phyloP scores from a whole-genome alignment of 1,139 yeast genomes.

The Yamadazyma trypodendri region DNA sequence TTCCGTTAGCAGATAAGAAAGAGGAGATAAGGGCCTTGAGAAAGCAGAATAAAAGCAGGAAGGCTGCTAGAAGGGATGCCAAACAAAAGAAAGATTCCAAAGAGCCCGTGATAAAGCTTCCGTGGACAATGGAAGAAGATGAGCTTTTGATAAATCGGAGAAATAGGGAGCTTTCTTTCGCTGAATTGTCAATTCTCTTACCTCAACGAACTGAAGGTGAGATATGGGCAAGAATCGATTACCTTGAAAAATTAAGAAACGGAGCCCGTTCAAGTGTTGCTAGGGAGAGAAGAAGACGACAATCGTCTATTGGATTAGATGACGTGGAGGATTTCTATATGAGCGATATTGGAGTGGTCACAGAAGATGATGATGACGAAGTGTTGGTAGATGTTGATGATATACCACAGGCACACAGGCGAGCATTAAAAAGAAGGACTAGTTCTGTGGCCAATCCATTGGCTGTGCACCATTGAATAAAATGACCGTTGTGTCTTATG shows the following conservation, averaged over 20 bases:
- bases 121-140: conserved; percentile 71
- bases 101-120: conserved; percentile 36
- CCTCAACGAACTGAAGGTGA: conserved; percentile 77
- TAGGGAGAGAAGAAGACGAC: conserved; percentile 36
- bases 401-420: conserved; percentile 22
- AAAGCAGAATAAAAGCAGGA: conserved; percentile 22
- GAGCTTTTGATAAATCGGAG: conserved; percentile 59
- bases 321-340: conserved; percentile 50
- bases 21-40: conserved; percentile 27
- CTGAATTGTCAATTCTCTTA: conserved; percentile 70
- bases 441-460: conserved; percentile 48
- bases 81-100: conserved; percentile 13
- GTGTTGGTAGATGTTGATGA: conserved; percentile 44
- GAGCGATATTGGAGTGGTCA: conserved; percentile 38
- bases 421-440: conserved; percentile 40
- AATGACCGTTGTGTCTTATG: no score
- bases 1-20: conserved; percentile 36
- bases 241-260: conserved; percentile 48
- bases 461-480: conserved; percentile 23
- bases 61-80: conserved; percentile 10
- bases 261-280: conserved; percentile 39
- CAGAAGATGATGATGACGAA: conserved; percentile 35
- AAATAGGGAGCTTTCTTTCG: conserved; percentile 61
- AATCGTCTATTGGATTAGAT: conserved; percentile 42
- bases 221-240: conserved; percentile 60